Evolutionary conservation across 805 yeast species (phyloP).

Genomic region (Suhomyces sp.): DNA sequence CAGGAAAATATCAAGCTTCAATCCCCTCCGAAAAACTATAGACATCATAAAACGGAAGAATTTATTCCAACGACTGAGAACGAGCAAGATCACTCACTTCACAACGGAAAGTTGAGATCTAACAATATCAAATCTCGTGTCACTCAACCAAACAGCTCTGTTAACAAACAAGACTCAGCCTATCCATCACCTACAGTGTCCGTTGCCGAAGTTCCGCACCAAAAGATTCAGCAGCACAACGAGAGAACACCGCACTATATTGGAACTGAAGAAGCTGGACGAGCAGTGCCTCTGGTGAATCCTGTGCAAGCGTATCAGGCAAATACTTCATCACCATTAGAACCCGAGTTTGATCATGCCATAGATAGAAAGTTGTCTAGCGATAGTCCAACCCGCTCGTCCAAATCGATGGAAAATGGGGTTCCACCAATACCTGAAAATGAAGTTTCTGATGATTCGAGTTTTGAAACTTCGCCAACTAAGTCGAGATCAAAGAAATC

Average conservation of each 20-base stretch:
- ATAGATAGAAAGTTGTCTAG: background rate
- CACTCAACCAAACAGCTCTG: background rate
- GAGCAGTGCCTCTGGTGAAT: background rate
- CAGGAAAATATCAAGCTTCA: background rate
- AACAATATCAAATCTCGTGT: background rate
- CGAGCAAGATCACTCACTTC: background rate
- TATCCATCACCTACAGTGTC: constrained; percentile 8
- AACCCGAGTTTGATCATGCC: background rate
- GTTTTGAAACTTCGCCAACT: constrained; percentile 12
- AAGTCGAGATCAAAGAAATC: constrained; percentile 13
- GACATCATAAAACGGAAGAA: constrained; percentile 1
- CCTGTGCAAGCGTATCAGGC: background rate
- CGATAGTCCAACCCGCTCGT: background rate
- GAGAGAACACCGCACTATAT: background rate
- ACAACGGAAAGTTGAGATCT: background rate
- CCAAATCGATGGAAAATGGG: constrained; percentile 4
- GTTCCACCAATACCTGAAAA: constrained; percentile 5
- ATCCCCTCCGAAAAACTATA: constrained; percentile 6
- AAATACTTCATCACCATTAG: background rate
- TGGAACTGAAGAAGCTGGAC: background rate
- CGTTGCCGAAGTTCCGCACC: background rate
- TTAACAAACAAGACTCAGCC: background rate
- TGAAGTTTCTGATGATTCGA: constrained; percentile 7
- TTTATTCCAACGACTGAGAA: background rate
- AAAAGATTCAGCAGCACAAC: background rate